Base-by-base conservation (phyloP, 2,329 filamentous ascomycete genomes). In the Alternaria postmessia region DNA sequence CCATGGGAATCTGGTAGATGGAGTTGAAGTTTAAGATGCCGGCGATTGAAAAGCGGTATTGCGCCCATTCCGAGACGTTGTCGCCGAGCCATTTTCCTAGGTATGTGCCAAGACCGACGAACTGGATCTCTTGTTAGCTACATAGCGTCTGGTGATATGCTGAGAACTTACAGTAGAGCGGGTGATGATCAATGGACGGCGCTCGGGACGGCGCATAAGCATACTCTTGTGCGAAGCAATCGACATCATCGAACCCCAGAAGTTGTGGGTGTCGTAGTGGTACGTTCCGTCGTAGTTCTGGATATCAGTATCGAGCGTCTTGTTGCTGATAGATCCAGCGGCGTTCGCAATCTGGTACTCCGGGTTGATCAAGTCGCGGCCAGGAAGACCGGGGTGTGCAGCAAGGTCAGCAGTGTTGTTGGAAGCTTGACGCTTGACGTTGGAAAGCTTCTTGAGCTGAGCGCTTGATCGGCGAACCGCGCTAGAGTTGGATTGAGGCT, bases 241-340 rank as follows among this genome's bases (percentile, higher is more conserved):
- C 1, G 88, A 90, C 91, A 93, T 93, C 87, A 92, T 83, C 62
- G 86, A 85, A 1, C 91, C 91, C 75, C 91, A 93, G 3, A 93
- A 79, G 66, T 93, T 93, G 73, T 94, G 91, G 0, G 87, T 90
- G 65, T 93, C 91, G 69, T 91, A 92, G 76, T 91, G 87, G 22
- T 84, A 82, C 32, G 89, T 78, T 0, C 89, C 90, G 56, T 89
- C 88, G 34, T 87, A 83, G 72, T 92, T 89, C 18, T 89, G 82
- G 18, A 92, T 77, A 69, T 91, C 84, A 0, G 90, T 91, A 65
- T 88, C 82, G 57, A 91, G 84, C 0, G 89, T 83, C 62, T 74
- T 67, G 67, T 82, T 81, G 59, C 77, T 80, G 24, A 83, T 69
- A 5, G 74, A 72, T 9, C 81, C 81, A 11, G 66, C 66, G 32